Conservation (phyloP, 1,284 basidiomycete species). For the Tilletia caries region DNA sequence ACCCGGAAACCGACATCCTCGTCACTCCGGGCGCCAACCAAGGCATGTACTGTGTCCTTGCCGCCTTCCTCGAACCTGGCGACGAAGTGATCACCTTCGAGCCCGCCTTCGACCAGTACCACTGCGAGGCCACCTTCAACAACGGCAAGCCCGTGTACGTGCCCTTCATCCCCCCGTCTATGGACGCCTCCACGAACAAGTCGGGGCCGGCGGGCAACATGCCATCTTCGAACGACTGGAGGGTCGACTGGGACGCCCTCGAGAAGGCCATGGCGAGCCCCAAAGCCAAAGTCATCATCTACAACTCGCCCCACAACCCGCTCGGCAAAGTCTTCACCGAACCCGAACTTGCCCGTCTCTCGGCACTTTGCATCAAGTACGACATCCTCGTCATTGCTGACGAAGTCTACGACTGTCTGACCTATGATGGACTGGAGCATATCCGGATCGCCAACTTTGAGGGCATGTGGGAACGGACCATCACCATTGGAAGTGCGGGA, state of each 20-base stretch:
- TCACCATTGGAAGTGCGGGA: constrained; percentile 76
- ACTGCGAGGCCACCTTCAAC: constrained; percentile 55
- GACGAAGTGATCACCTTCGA: constrained; percentile 99
- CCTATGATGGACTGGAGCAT: constrained; percentile 83
- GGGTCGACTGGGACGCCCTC: constrained; percentile 63
- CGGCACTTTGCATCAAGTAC: constrained; percentile 80
- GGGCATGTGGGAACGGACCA: constrained; percentile 93
- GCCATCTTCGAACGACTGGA: constrained; percentile 53
- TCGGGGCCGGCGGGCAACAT: constrained; percentile 19
- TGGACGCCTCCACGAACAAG: not conserved
- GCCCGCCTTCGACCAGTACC: constrained; percentile 91
- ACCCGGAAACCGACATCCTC: constrained; percentile 81
- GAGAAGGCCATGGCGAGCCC: constrained; percentile 76
- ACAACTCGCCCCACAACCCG: constrained; percentile 76
- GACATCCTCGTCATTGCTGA: constrained; percentile 91
- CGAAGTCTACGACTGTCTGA: constrained; percentile 88
- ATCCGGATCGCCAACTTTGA: constrained; percentile 73
- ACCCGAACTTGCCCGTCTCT: constrained; percentile 77
- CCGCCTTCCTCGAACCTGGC: constrained; percentile 40
- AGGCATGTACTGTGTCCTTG: constrained; percentile 46
- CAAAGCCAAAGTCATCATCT: constrained; percentile 70
- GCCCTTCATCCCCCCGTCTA: constrained; percentile 77
- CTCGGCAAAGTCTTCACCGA: constrained; percentile 77
- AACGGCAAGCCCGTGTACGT: constrained; percentile 87
- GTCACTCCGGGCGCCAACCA: constrained; percentile 85